Evolutionary conservation across 768 basidiomycete species (phyloP), one percentile per base, ranked within the genome.

Genomic region (Mycena belliarum): DNA sequence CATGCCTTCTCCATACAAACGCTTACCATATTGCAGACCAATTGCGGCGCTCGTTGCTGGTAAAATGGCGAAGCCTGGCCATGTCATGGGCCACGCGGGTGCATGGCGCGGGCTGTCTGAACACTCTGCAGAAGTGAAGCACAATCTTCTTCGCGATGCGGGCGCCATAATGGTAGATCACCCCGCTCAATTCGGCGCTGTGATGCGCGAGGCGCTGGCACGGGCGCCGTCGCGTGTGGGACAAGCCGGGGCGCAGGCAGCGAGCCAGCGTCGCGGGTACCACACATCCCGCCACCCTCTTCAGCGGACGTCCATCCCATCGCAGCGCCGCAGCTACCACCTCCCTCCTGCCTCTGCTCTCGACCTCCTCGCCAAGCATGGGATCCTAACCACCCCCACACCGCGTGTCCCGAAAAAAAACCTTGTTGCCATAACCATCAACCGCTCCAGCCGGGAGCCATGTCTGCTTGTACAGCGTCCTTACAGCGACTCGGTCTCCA

Each of bases 81-180:
- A 28, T 15, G 61, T 58, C 3, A 63, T 63, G 61, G 61, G 61
- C 26, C 61, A 63, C 42, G 49, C 61, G 0, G 61, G 61, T 6
- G 61, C 61, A 29, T 63, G 52, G 61, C 18, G 21, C 2, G 56
- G 52, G 9, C 21, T 21, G 4, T 51, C 37, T 1, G 52, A 63
- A 25, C 25, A 40, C 33, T 54, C 56, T 6, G 57, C 61, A 11
- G 43, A 52, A 16, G 26, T 37, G 24, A 63, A 63, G 21, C 55
- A 54, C 32, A 15, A 28, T 0, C 10, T 37, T 7, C 56, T 63
- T 4, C 35, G 44, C 1, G 26, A 29, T 3, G 61, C 61, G 12
- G 61, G 61, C 8, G 61, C 38, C 4, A 28, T 43, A 3, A 63
- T 59, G 61, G 57, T 58, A 1, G 38, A 51, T 29, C 61, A 63